phyloP scores from a whole-genome alignment of 192 early-diverging fungal genomes.

The Cetraspora pellucida region DNA sequence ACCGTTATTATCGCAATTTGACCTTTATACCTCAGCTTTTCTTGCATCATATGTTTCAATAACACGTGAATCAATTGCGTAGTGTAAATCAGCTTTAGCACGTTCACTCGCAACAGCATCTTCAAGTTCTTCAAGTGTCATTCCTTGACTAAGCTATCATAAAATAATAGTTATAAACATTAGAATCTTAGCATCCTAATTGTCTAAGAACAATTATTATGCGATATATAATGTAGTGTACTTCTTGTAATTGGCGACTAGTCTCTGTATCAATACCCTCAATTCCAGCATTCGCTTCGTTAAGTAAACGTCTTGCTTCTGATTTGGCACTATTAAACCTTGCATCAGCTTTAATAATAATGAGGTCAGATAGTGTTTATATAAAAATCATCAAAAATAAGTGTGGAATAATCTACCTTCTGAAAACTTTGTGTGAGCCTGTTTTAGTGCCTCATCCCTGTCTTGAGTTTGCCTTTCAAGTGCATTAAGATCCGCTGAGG shows the following conservation, averaged over 20 bases:
- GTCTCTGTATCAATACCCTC: conserved; percentile 58
- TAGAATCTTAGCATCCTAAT: not conserved
- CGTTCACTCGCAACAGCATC: conserved; percentile 56
- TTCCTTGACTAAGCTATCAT: conserved; percentile 38
- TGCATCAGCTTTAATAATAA: conserved; percentile 36
- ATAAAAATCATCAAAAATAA: not conserved
- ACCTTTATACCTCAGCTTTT: conserved; percentile 43
- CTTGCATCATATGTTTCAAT: conserved; percentile 73
- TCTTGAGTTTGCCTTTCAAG: conserved; percentile 36
- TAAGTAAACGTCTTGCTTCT: conserved; percentile 46
- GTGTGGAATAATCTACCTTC: conserved; percentile 35
- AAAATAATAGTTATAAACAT: conserved; percentile 17
- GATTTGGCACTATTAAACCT: conserved; percentile 51
- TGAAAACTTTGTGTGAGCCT: conserved; percentile 38
- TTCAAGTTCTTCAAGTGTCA: conserved; percentile 67
- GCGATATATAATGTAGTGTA: conserved; percentile 19
- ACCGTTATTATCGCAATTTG: not conserved
- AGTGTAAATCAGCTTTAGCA: conserved; percentile 58
- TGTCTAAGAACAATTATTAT: not conserved
- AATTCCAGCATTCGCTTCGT: conserved; percentile 58
- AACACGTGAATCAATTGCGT: conserved; percentile 55
- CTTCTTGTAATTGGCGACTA: conserved; percentile 53
- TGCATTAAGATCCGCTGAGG: conserved; percentile 34
- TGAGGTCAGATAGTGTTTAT: not conserved
- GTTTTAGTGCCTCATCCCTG: conserved; percentile 47